These are phyloP conservation scores for Cucurbita pepo DNA, from an alignment of 306 rosid genomes.

Conservation along the genomic window DNA sequence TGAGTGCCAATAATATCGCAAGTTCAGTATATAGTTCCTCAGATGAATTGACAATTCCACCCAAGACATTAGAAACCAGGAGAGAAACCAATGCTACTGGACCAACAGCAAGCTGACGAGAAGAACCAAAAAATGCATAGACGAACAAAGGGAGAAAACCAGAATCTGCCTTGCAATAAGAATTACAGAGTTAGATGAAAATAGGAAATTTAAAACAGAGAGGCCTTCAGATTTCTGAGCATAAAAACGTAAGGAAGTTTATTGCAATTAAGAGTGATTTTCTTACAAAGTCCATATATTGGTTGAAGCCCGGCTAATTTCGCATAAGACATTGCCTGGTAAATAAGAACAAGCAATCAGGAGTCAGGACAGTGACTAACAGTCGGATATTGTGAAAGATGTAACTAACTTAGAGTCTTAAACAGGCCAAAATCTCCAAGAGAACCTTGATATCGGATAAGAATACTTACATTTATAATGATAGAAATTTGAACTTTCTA, in stretches of 20 bases:
- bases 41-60: slow-evolving; percentile 64
- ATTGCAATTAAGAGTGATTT: background rate
- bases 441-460: background rate
- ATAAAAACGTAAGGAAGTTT: background rate
- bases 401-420: background rate
- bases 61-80: slow-evolving; percentile 65
- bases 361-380: slow-evolving; percentile 2
- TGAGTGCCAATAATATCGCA: slow-evolving; percentile 78
- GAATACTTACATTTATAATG: background rate
- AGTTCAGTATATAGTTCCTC: slow-evolving; percentile 65
- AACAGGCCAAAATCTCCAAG: background rate
- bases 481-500: background rate
- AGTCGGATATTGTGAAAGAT: background rate
- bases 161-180: slow-evolving; percentile 34
- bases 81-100: slow-evolving; percentile 99
- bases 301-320: slow-evolving; percentile 88
- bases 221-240: background rate
- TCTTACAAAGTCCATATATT: slow-evolving; percentile 94
- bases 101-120: slow-evolving; percentile 99
- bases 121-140: slow-evolving; percentile 87
- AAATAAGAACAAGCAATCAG: slow-evolving; percentile 13
- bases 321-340: slow-evolving; percentile 94
- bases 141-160: slow-evolving; percentile 83
- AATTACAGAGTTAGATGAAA: background rate
- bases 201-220: background rate